Conservation (phyloP, 2,329 filamentous ascomycete genomes). For the Exophiala alcalophila region DNA sequence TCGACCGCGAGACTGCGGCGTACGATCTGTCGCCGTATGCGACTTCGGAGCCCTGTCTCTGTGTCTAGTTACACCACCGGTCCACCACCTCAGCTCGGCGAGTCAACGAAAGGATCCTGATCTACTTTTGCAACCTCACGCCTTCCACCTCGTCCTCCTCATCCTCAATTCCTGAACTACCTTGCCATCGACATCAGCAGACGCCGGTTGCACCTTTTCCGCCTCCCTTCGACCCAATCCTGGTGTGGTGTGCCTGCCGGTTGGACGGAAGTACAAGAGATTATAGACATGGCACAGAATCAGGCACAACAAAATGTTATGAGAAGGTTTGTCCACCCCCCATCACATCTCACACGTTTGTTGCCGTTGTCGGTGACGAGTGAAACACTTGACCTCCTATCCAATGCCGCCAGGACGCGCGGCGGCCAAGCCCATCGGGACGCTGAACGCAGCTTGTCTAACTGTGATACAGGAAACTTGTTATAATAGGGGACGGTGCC, state of each 20-base stretch:
- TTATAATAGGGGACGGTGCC: slow-evolving; percentile 95
- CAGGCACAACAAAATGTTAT: slow-evolving; percentile 55
- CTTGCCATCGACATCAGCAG: slow-evolving; percentile 33
- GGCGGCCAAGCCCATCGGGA: background rate
- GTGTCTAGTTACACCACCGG: slow-evolving; percentile 23
- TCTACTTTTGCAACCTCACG: slow-evolving; percentile 1
- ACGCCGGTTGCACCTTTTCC: slow-evolving; percentile 1
- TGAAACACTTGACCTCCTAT: background rate
- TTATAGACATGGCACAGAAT: slow-evolving; percentile 44
- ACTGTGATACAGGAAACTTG: slow-evolving; percentile 68
- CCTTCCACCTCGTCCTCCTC: slow-evolving; percentile 12
- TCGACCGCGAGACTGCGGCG: background rate
- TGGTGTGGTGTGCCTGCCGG: slow-evolving; percentile 40
- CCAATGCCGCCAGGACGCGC: background rate
- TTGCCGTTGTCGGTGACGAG: background rate
- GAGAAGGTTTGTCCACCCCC: slow-evolving; percentile 51
- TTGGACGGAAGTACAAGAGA: slow-evolving; percentile 14
- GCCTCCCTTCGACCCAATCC: slow-evolving; percentile 39
- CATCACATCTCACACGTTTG: background rate
- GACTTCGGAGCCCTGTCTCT: slow-evolving; percentile 5
- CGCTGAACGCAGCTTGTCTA: slow-evolving; percentile 1
- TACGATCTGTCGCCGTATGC: slow-evolving; percentile 10
- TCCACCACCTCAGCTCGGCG: slow-evolving; percentile 15
- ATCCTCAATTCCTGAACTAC: slow-evolving; percentile 20
- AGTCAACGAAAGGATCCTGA: slow-evolving; percentile 8